Conservation (phyloP, 73 alveolate genomes). For the Paramecium sonneborni region DNA sequence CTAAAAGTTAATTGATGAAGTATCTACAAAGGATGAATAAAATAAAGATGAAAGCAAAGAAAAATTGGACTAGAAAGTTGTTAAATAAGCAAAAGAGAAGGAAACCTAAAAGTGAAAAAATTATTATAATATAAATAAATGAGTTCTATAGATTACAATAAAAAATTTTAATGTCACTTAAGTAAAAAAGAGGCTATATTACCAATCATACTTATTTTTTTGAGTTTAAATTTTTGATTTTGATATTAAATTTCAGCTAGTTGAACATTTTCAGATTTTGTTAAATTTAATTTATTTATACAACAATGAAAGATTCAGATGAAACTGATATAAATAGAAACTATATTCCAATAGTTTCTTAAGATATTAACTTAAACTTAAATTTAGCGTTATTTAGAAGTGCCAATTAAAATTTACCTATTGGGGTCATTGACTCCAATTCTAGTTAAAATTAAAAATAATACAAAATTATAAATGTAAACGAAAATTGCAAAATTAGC, state of each 20-base stretch:
- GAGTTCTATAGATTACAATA: neutral
- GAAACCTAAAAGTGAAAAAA: neutral
- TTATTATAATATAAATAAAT: neutral
- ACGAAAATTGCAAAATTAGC: neutral
- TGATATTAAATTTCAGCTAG: neutral
- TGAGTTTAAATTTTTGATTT: neutral
- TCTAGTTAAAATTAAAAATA: neutral
- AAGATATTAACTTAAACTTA: neutral
- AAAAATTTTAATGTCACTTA: neutral
- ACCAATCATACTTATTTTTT: neutral
- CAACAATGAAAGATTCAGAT: neutral
- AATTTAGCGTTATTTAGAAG: neutral
- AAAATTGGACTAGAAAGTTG: neutral
- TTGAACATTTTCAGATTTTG: slow-evolving; percentile 20
- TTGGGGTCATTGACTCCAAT: slow-evolving; percentile 5
- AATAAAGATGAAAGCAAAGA: neutral
- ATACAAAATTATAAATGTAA: neutral
- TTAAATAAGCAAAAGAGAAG: neutral
- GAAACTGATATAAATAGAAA: slow-evolving; percentile 5
- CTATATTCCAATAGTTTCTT: slow-evolving; percentile 10
- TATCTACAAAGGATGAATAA: neutral
- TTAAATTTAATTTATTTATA: neutral
- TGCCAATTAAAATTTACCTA: slow-evolving; percentile 25
- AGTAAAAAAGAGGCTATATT: neutral
- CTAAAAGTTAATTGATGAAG: slow-evolving; percentile 16